These are phyloP conservation scores for Lumnitzera littorea DNA, from an alignment of 345 rosid species.

Conservation along the genomic window DNA sequence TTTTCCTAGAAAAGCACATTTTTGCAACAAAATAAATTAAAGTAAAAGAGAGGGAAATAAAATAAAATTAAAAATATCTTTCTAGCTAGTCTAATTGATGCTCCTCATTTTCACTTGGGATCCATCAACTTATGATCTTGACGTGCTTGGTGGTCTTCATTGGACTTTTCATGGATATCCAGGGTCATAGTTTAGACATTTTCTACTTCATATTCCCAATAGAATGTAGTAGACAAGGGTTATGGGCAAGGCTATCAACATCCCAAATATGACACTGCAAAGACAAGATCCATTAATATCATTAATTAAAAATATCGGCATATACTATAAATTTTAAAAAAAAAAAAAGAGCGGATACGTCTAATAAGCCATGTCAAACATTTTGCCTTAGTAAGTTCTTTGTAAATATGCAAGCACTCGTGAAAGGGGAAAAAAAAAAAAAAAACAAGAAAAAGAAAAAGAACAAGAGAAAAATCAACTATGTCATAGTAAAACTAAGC, in stretches of 20 bases:
- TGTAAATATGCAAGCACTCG: too few relatives aligned
- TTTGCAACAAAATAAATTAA: too few relatives aligned
- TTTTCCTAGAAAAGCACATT: not conserved
- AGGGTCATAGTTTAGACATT: not conserved
- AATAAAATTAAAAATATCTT: not conserved
- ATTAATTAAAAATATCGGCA: not conserved
- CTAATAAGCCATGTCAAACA: too few relatives aligned
- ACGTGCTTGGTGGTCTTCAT: not conserved
- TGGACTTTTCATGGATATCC: too few relatives aligned
- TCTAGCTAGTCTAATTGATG: not conserved
- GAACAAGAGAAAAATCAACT: not conserved
- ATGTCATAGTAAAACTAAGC: not conserved
- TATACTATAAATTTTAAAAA: not conserved
- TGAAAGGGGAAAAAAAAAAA: too few relatives aligned
- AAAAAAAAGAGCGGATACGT: too few relatives aligned
- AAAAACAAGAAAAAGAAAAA: not conserved
- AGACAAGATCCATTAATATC: not conserved
- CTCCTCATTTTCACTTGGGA: not conserved
- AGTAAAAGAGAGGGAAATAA: not conserved
- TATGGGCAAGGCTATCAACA: slow-evolving; percentile 91
- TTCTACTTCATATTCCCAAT: slow-evolving; percentile 51
- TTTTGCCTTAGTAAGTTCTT: too few relatives aligned
- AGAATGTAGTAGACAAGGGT: slow-evolving; percentile 88
- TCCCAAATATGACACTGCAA: slow-evolving; percentile 94
- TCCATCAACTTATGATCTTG: not conserved